Conservation (phyloP, 2,329 filamentous ascomycete species). For the Aspergillus floridensis region DNA sequence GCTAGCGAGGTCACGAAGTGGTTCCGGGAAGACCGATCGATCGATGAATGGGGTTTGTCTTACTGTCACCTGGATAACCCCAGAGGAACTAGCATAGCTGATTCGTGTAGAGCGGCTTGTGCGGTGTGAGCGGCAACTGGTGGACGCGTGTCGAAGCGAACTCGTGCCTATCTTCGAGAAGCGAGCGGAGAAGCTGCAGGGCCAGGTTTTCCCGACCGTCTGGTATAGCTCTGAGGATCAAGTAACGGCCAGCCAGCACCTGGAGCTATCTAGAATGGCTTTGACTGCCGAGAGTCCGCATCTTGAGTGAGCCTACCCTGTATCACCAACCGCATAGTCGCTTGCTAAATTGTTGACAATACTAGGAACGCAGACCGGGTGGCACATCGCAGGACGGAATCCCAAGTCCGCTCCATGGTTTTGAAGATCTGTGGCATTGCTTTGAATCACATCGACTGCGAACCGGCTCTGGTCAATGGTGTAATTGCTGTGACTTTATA, state of each 20-base stretch:
- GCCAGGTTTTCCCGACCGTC: constrained; percentile 22
- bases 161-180: constrained; percentile 15
- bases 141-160: background rate
- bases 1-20: constrained; percentile 22
- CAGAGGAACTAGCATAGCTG: background rate
- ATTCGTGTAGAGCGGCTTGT: background rate
- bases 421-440: constrained; percentile 22
- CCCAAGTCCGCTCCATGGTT: constrained; percentile 20
- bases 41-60: constrained; percentile 16
- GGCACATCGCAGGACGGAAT: constrained; percentile 18
- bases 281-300: constrained; percentile 20
- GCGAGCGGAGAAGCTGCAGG: constrained; percentile 17
- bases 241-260: constrained; percentile 23
- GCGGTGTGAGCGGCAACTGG: background rate
- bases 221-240: constrained; percentile 23
- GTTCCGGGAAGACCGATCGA: constrained; percentile 15
- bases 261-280: constrained; percentile 22
- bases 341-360: background rate
- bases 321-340: background rate
- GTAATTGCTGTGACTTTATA: constrained; percentile 21
- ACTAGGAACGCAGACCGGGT: constrained; percentile 11
- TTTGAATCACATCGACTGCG: constrained; percentile 10
- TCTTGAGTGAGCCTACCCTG: constrained; percentile 10
- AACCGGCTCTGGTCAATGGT: constrained; percentile 23
- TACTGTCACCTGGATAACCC: background rate